These are phyloP conservation scores for Aquilaria malaccensis DNA, from an alignment of 345 rosid species.

Conservation along the genomic window DNA sequence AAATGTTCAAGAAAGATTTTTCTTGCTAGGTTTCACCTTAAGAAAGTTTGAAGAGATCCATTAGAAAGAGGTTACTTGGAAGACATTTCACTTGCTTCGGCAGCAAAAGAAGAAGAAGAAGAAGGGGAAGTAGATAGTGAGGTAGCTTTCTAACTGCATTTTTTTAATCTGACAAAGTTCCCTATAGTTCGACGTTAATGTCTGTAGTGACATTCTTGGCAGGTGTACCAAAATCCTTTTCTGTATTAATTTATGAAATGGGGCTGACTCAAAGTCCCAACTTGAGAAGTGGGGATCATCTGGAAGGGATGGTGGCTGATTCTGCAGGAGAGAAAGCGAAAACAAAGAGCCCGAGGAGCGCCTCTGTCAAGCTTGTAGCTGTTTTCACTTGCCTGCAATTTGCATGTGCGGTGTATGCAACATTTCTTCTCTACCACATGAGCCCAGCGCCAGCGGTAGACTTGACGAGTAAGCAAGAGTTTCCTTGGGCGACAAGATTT, in stretches of 20 bases:
- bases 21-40: too few species aligned
- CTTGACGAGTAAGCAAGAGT: conserved; percentile 70
- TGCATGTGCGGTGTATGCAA: conserved; percentile 83
- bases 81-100: too few species aligned
- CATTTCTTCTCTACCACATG: conserved; percentile 84
- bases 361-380: conserved; percentile 56
- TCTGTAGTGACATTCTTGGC: too few species aligned
- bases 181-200: too few species aligned
- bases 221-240: too few species aligned
- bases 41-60: too few species aligned
- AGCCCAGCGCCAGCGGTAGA: conserved; percentile 54
- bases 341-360: conserved; percentile 16
- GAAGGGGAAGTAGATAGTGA: too few species aligned
- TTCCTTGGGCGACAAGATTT: conserved; percentile 79
- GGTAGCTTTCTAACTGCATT: too few species aligned
- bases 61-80: too few species aligned
- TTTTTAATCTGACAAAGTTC: too few species aligned
- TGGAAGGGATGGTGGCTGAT: conserved; percentile 69
- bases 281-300: conserved; percentile 55
- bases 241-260: conserved; percentile 24
- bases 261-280: conserved; percentile 48
- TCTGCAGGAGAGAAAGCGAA: conserved; percentile 47
- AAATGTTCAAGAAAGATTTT: too few species aligned
- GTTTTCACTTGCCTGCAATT: conserved; percentile 75
- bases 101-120: too few species aligned